Evolutionary conservation across 2,329 filamentous ascomycete genomes (phyloP).

Genomic region (Myrmaecium sp.): DNA sequence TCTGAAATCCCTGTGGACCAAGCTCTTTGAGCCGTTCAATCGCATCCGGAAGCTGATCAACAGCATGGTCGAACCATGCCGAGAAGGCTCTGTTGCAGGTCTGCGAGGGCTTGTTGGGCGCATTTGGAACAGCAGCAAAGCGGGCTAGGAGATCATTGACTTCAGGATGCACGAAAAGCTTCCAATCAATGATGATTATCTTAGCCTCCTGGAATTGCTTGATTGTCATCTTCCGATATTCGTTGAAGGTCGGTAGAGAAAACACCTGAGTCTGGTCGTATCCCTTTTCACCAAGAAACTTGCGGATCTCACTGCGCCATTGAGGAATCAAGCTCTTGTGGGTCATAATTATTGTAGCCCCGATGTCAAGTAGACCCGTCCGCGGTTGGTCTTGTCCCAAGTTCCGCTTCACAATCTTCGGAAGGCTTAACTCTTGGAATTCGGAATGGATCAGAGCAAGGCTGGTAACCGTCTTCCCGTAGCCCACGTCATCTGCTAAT

Average conservation of each 20-base stretch:
- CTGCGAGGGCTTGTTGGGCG: constrained; percentile 15
- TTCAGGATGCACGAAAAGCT: constrained; percentile 25
- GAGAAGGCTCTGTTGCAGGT: constrained; percentile 28
- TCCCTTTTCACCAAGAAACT: constrained; percentile 26
- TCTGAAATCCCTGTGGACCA: constrained; percentile 15
- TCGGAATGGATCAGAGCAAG: constrained; percentile 38
- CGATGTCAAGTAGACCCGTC: constrained; percentile 24
- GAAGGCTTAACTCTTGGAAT: constrained; percentile 10
- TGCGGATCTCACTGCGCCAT: constrained; percentile 38
- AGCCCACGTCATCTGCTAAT: constrained; percentile 46
- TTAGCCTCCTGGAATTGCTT: constrained; percentile 29
- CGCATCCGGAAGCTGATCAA: constrained; percentile 24
- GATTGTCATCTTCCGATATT: constrained; percentile 27
- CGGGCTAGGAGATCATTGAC: constrained; percentile 35
- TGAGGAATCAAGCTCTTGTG: constrained; percentile 38
- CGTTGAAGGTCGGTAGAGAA: constrained; percentile 20
- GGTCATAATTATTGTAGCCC: constrained; percentile 44
- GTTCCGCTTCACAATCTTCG: constrained; percentile 8
- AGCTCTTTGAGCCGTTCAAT: constrained; percentile 18
- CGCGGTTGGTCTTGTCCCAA: not conserved
- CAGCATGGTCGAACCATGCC: constrained; percentile 35
- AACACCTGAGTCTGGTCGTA: constrained; percentile 25
- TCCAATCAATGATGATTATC: constrained; percentile 39
- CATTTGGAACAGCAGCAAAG: constrained; percentile 30
- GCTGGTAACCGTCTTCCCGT: constrained; percentile 47